These are phyloP conservation scores for Solanum virginianum DNA, from an alignment of 257 asterid species.

Conservation along the genomic window DNA sequence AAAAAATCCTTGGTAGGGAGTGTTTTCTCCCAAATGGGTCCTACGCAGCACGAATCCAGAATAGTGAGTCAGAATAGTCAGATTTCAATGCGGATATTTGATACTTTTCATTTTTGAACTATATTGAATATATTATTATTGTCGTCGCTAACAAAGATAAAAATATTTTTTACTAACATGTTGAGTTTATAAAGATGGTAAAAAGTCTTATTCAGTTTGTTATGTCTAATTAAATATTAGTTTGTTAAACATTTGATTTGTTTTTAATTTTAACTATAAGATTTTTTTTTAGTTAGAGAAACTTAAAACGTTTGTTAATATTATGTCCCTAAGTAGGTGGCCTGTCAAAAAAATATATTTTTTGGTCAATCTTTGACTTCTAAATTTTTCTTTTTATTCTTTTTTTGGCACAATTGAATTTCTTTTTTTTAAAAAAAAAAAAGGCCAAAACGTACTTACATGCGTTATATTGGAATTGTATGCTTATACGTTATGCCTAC, in stretches of 20 bases:
- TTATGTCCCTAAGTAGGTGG: constrained; percentile 2
- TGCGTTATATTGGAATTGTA: neutral
- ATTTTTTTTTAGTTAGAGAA: constrained; percentile 6
- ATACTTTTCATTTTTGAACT: no score
- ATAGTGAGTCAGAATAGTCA: no score
- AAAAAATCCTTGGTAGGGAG: no score
- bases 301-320: neutral
- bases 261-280: neutral
- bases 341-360: neutral
- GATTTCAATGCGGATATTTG: no score
- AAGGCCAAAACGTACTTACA: neutral
- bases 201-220: constrained; percentile 1
- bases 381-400: neutral
- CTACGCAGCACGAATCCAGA: no score
- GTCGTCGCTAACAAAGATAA: neutral
- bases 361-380: neutral
- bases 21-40: no score
- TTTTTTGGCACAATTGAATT: neutral
- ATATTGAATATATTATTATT: neutral
- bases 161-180: neutral
- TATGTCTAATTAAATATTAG: neutral
- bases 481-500: neutral
- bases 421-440: no score
- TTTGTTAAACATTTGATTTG: neutral
- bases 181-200: neutral